These are phyloP conservation scores for Diaporthe sp. DNA, from an alignment of 2,329 filamentous ascomycete species.

Conservation along the genomic window DNA sequence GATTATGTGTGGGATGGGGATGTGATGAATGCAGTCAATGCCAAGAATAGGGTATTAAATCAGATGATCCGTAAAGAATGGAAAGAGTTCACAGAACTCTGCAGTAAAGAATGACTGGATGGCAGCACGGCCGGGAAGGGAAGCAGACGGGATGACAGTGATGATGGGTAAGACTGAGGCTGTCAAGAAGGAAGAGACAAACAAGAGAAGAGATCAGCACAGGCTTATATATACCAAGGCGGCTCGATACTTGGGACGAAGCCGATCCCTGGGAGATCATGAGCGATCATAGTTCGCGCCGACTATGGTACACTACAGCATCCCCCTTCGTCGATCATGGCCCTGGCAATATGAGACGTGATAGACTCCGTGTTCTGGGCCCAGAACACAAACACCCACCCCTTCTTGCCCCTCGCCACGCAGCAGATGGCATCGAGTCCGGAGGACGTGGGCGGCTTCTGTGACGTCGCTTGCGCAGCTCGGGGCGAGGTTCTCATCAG, in stretches of 20 bases:
- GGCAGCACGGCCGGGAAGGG: not conserved
- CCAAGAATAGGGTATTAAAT: not conserved
- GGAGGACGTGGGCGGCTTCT: not conserved
- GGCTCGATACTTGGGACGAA: conserved; percentile 20
- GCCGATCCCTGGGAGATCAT: conserved; percentile 10
- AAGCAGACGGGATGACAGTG: conserved; percentile 12
- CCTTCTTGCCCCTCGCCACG: not conserved
- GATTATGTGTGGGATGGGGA: not conserved
- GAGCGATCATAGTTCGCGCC: conserved; percentile 10
- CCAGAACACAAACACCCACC: not conserved
- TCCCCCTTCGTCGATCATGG: conserved; percentile 14
- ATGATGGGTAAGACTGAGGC: conserved; percentile 7
- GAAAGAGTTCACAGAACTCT: conserved; percentile 36
- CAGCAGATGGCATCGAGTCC: not conserved
- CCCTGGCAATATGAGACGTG: conserved; percentile 10
- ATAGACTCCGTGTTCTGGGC: not conserved
- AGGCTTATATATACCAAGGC: conserved; percentile 22
- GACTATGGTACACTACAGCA: not conserved
- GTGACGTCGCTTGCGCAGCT: conserved; percentile 21
- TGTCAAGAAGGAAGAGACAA: not conserved
- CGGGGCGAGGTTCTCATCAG: conserved; percentile 8
- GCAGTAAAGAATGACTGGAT: conserved; percentile 32
- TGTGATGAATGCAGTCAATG: not conserved
- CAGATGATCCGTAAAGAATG: conserved; percentile 17
- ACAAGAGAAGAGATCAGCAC: conserved; percentile 31